These are phyloP conservation scores for Sclerotinia trifoliorum DNA, from an alignment of 2,329 filamentous ascomycete genomes.

Conservation along the genomic window DNA sequence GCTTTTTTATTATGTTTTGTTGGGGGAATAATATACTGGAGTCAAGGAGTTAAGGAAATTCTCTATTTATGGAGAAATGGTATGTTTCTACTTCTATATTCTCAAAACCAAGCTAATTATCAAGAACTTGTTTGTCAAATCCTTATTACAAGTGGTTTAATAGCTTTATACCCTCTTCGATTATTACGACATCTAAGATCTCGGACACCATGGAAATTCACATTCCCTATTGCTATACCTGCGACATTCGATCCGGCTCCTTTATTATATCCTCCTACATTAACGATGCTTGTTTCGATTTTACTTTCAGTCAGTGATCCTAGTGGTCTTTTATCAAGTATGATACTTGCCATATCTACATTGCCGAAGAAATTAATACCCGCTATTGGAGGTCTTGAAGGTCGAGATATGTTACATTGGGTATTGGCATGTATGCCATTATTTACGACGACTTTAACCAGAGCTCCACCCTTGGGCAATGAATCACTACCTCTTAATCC, in stretches of 20 bases:
- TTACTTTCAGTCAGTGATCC: constrained; percentile 65
- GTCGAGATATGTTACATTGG: constrained; percentile 75
- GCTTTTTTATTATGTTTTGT: constrained; percentile 51
- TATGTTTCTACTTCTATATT: constrained; percentile 37
- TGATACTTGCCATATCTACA: constrained; percentile 76
- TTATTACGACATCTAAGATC: constrained; percentile 48
- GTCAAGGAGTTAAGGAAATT: constrained; percentile 48
- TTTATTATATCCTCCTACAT: constrained; percentile 76
- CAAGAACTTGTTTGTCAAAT: constrained; percentile 37
- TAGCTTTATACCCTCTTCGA: constrained; percentile 59
- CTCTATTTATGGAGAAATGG: constrained; percentile 51
- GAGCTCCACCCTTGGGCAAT: background rate
- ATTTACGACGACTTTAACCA: constrained; percentile 21
- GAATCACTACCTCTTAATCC: constrained; percentile 23
- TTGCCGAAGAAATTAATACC: constrained; percentile 74
- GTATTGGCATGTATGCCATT: constrained; percentile 69
- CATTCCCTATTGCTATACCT: constrained; percentile 54
- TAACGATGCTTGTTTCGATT: constrained; percentile 75
- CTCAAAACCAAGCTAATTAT: constrained; percentile 28
- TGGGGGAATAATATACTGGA: constrained; percentile 46
- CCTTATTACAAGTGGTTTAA: constrained; percentile 43
- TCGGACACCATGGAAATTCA: constrained; percentile 30
- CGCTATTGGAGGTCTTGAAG: constrained; percentile 51
- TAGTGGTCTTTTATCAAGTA: constrained; percentile 68
- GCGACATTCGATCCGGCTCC: constrained; percentile 86